Evolutionary conservation across 805 yeast species (phyloP), one percentile per base, ranked within the genome.

Genomic region (Cyberlindnera samutprakarnensis): DNA sequence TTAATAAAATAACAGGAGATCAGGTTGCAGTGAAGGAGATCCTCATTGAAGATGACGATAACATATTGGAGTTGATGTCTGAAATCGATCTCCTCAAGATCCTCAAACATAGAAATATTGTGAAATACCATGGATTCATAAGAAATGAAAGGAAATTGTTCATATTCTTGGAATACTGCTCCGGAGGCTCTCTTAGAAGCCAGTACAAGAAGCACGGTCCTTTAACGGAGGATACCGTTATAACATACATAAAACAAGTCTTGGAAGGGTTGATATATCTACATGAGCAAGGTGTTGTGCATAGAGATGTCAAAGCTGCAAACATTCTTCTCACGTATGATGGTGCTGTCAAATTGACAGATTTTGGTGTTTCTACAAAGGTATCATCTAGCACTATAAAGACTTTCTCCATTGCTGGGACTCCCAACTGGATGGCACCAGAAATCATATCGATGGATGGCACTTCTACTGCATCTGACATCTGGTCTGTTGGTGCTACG

Each of bases 351-450:
- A 79, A 80, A 45, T 73, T 79, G 42, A 73, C 83, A 27, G 88
- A 79, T 51, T 79, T 79, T 52, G 88, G 88, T 1, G 76, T 79
- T 14, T 75, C 84, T 15, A 84, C 85, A 0, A 83, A 81, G 52
- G 62, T 81, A 18, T 42, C 95, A 4, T 70, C 63, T 38, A 47
- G 36, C 14, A 43, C 47, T 3, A 53, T 75, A 41, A 66, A 79
- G 33, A 71, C 82, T 42, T 65, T 64, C 53, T 72, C 78, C 0
- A 62, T 71, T 42, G 77, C 73, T 0, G 98, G 98, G 2, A 86
- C 97, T 0, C 94, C 96, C 1, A 83, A 90, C 52, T 92, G 97
- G 97, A 88, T 92, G 96, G 96, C 98, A 0, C 98, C 98, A 0
- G 98, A 92, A 51, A 77, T 94, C 3, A 82, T 92, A 4, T 65